Percentiles rank a stretch among this genome's conserved stretches.
Conservation (phyloP, 2,329 filamentous ascomycete species). For the Aspergillus pseudoviridinutans region DNA sequence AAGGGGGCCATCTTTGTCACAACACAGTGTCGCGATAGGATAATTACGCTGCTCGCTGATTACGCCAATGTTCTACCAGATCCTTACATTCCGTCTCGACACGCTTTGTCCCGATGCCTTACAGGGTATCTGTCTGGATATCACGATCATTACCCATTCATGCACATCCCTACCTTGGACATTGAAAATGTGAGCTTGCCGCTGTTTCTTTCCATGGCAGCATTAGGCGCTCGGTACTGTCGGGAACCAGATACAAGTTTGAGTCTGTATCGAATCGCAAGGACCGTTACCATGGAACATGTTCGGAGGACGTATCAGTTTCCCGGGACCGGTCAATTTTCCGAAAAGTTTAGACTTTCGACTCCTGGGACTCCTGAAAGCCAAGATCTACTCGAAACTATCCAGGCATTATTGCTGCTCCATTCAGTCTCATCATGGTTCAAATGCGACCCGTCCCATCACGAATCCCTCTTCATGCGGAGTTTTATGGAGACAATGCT, state of each 20-base stretch:
- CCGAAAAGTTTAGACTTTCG: slow-evolving; percentile 1
- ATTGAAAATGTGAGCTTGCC: slow-evolving; percentile 22
- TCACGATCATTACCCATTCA: slow-evolving; percentile 31
- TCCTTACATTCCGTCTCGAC: slow-evolving; percentile 26
- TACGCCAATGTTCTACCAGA: slow-evolving; percentile 27
- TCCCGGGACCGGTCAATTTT: background rate
- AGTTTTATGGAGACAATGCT: slow-evolving; percentile 28
- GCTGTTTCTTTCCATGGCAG: slow-evolving; percentile 29
- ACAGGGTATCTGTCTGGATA: slow-evolving; percentile 31
- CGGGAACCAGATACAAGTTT: slow-evolving; percentile 31
- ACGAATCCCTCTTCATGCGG: slow-evolving; percentile 26
- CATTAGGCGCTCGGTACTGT: slow-evolving; percentile 30
- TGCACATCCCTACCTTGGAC: slow-evolving; percentile 30
- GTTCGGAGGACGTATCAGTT: slow-evolving; percentile 27
- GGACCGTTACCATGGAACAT: slow-evolving; percentile 30
- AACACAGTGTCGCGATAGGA: slow-evolving; percentile 27
- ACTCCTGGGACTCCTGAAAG: slow-evolving; percentile 12
- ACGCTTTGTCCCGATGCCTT: slow-evolving; percentile 31
- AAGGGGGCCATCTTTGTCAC: slow-evolving; percentile 28
- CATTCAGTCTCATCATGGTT: slow-evolving; percentile 31
- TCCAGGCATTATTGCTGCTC: slow-evolving; percentile 27
- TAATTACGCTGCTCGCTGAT: slow-evolving; percentile 17
- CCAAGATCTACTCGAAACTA: slow-evolving; percentile 24
- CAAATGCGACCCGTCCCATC: slow-evolving; percentile 27
- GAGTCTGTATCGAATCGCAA: slow-evolving; percentile 29